Evolutionary conservation across 768 basidiomycete genomes (phyloP).

Genomic region (Boletellus emodensis): DNA sequence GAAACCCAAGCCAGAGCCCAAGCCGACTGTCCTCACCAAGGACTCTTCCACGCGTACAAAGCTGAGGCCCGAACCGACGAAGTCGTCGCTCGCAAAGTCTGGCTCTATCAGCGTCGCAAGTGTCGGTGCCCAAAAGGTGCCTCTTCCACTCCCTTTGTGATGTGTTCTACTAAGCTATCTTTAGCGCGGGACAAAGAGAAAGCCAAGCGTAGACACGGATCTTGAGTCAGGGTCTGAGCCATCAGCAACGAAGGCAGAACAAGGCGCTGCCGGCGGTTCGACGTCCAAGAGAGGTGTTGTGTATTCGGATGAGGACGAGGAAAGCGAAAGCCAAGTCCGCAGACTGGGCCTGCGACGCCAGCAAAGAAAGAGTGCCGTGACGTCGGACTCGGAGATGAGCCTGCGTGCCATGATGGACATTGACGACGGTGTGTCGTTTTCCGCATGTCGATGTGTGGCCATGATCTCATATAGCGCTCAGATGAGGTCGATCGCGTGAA

Average conservation of each 20-base stretch:
- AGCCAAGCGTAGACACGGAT: conserved; percentile 30
- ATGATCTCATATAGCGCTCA: conserved; percentile 7
- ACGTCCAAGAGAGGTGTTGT: conserved; percentile 46
- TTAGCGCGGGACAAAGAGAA: conserved; percentile 40
- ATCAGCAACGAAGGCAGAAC: conserved; percentile 5
- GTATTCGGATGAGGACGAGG: conserved; percentile 57
- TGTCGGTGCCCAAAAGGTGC: conserved; percentile 6
- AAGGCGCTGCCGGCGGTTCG: conserved; percentile 3
- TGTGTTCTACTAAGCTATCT: conserved; percentile 18
- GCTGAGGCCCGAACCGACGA: background rate
- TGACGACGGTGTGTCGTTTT: conserved; percentile 56
- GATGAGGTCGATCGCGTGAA: conserved; percentile 25
- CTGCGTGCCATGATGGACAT: conserved; percentile 70
- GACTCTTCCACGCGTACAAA: background rate
- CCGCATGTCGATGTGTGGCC: conserved; percentile 11
- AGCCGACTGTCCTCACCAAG: background rate
- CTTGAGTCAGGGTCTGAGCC: conserved; percentile 27
- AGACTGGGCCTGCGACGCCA: conserved; percentile 23
- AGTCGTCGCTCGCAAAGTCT: background rate
- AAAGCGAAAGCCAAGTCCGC: conserved; percentile 29
- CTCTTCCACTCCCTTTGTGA: background rate
- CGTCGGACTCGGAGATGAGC: conserved; percentile 43
- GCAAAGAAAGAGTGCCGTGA: conserved; percentile 34
- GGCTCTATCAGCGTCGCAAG: background rate
- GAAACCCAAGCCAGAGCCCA: conserved; percentile 16